Evolutionary conservation across 2,329 filamentous ascomycete species (phyloP).

Genomic region (Paracorniculantispora psalliotae): DNA sequence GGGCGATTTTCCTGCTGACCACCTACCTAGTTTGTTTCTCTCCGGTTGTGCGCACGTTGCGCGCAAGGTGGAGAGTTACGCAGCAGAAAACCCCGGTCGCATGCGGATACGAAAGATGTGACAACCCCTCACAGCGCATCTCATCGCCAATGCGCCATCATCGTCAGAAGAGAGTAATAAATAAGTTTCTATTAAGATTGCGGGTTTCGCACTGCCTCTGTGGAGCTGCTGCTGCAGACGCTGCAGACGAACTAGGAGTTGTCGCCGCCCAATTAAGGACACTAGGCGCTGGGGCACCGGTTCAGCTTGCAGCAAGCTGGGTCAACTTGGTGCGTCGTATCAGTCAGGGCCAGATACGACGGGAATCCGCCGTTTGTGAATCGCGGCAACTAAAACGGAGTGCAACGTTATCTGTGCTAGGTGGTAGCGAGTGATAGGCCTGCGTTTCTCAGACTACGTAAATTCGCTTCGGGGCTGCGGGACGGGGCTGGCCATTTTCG

Average conservation of each 20-base stretch:
- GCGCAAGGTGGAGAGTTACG: neutral
- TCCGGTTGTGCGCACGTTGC: neutral
- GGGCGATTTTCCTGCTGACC: neutral
- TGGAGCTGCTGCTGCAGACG: neutral
- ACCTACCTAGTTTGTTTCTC: neutral
- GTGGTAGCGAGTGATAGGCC: neutral
- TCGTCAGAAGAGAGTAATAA: neutral
- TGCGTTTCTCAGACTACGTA: neutral
- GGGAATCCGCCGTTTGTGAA: neutral
- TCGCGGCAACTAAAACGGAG: neutral
- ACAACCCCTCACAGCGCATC: neutral
- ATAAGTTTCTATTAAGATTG: neutral
- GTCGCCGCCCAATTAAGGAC: neutral
- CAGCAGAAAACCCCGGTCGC: neutral
- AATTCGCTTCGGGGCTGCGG: neutral
- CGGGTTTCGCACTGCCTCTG: neutral
- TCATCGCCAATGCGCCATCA: neutral
- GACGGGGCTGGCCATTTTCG: neutral
- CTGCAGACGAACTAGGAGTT: neutral
- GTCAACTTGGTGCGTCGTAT: neutral
- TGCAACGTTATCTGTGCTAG: neutral
- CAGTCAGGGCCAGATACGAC: neutral
- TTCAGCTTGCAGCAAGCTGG: slow-evolving; percentile 7
- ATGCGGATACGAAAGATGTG: neutral
- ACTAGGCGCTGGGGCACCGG: neutral